Percentiles rank a stretch among this genome's conserved stretches.
These are phyloP conservation scores for Blumeria graminis DNA, from an alignment of 2,329 filamentous ascomycete species.

Conservation along the genomic window DNA sequence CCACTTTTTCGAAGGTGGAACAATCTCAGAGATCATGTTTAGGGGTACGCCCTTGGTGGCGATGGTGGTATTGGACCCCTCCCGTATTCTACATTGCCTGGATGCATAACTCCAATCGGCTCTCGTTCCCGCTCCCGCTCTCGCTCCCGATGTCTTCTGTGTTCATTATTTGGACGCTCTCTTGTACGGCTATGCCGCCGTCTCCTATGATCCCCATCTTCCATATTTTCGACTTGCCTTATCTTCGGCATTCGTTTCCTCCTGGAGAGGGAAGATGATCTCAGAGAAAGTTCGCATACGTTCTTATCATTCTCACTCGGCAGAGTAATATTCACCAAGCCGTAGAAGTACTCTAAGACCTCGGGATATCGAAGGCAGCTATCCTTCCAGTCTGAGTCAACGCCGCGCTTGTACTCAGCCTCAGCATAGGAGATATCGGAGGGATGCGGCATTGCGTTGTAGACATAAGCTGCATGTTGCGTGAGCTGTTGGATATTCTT, in stretches of 20 bases:
- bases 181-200: background rate
- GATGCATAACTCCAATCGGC: background rate
- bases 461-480: constrained; percentile 30
- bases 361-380: constrained; percentile 57
- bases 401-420: constrained; percentile 41
- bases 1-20: no score
- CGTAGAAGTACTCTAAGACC: constrained; percentile 60
- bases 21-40: background rate
- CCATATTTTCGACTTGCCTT: background rate
- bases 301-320: constrained; percentile 35
- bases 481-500: constrained; percentile 30
- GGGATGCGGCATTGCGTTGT: constrained; percentile 31
- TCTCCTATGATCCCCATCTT: background rate
- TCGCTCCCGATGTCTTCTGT: background rate
- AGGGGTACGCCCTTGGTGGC: background rate
- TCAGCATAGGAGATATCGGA: constrained; percentile 40
- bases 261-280: no score
- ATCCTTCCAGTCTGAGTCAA: constrained; percentile 56
- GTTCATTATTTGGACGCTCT: background rate
- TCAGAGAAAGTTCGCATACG: constrained; percentile 31
- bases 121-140: background rate
- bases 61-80: background rate
- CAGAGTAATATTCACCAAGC: constrained; percentile 39
- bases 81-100: background rate
- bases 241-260: background rate